phyloP scores from a whole-genome alignment of 257 asterid species.

The Nicotiana sylvestris region DNA sequence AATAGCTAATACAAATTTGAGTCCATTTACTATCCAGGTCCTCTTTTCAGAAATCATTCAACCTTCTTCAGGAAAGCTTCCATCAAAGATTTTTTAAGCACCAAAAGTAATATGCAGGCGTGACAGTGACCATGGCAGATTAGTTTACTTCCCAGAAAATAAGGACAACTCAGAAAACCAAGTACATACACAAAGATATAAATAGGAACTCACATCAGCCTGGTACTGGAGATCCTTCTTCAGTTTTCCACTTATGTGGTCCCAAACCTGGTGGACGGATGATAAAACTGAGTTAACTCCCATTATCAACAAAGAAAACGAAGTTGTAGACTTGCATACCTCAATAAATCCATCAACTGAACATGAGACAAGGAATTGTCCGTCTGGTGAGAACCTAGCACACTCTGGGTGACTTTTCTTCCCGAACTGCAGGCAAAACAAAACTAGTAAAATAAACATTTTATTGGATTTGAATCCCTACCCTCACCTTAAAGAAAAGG shows the following conservation, averaged over 20 bases:
- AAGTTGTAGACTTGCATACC: slow-evolving; percentile 32
- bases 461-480: not conserved
- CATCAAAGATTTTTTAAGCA: no score
- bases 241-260: slow-evolving; percentile 87
- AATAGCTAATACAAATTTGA: not conserved
- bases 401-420: slow-evolving; percentile 90
- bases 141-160: not conserved
- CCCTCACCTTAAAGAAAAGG: not conserved
- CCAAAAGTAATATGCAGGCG: not conserved
- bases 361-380: slow-evolving; percentile 95
- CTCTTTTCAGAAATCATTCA: not conserved
- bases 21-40: not conserved
- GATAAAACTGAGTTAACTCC: slow-evolving; percentile 25
- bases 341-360: slow-evolving; percentile 95
- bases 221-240: slow-evolving; percentile 99
- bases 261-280: slow-evolving; percentile 69
- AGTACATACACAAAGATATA: not conserved
- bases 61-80: no score
- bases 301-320: slow-evolving; percentile 5
- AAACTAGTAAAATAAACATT: slow-evolving; percentile 11
- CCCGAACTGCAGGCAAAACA: slow-evolving; percentile 65
- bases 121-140: not conserved
- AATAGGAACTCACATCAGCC: slow-evolving; percentile 72
- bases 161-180: not conserved
- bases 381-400: slow-evolving; percentile 96